phyloP scores from a whole-genome alignment of 345 rosid species.

The Melastoma malabathricum region DNA sequence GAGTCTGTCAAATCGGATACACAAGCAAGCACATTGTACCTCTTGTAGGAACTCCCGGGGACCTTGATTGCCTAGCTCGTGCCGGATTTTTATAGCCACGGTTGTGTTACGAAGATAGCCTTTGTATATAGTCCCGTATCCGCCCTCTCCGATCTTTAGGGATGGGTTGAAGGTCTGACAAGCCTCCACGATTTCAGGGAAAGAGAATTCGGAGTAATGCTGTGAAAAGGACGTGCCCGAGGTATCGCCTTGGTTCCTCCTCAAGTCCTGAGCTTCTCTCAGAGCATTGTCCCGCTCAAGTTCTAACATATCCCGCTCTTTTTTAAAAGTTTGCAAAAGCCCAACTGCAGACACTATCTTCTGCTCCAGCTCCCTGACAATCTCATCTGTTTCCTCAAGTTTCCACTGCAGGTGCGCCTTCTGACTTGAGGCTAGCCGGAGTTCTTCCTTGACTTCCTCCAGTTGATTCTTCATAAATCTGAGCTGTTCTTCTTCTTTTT shows the following conservation, averaged over 20 bases:
- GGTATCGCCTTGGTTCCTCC: conserved; percentile 35
- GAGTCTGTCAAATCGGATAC: background rate
- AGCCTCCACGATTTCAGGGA: conserved; percentile 59
- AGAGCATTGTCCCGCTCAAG: conserved; percentile 55
- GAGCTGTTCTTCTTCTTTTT: conserved; percentile 37
- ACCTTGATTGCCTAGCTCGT: conserved; percentile 52
- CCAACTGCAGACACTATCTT: conserved; percentile 62
- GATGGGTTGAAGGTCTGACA: conserved; percentile 42
- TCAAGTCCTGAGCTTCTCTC: conserved; percentile 54
- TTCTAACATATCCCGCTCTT: conserved; percentile 15
- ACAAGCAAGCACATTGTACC: conserved; percentile 18
- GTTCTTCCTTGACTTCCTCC: conserved; percentile 33
- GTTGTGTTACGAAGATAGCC: conserved; percentile 40
- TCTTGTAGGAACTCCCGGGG: conserved; percentile 66
- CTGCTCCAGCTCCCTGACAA: conserved; percentile 40
- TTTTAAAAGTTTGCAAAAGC: conserved; percentile 26
- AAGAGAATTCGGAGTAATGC: conserved; percentile 44
- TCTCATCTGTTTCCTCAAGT: conserved; percentile 33
- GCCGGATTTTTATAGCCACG: conserved; percentile 55
- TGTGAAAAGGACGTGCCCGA: conserved; percentile 25
- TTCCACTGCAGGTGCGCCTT: conserved; percentile 32
- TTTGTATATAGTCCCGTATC: conserved; percentile 62
- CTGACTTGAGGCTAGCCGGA: conserved; percentile 24
- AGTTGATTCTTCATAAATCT: conserved; percentile 27
- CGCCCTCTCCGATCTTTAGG: conserved; percentile 63